phyloP scores from a whole-genome alignment of 805 yeast species.

The Barnettozyma siamensis region DNA sequence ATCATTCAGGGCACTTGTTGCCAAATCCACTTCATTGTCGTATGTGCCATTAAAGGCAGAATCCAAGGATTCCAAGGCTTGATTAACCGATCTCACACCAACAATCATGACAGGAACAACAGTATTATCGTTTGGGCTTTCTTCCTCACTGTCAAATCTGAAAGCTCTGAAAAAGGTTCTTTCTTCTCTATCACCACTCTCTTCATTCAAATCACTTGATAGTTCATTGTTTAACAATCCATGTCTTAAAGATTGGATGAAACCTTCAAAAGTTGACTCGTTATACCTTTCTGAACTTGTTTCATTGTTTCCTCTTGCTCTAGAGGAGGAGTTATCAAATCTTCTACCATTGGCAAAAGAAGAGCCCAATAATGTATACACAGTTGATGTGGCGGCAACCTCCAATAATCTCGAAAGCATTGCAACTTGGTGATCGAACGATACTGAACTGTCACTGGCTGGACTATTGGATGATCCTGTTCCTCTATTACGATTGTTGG shows the following conservation, averaged over 20 bases:
- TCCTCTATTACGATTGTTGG: background rate
- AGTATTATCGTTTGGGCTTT: background rate
- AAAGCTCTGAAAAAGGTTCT: constrained; percentile 39
- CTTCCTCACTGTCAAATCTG: constrained; percentile 30
- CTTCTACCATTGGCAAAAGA: constrained; percentile 23
- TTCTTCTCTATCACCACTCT: constrained; percentile 1
- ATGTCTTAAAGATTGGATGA: constrained; percentile 34
- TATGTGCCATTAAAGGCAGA: constrained; percentile 1
- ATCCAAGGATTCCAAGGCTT: constrained; percentile 10
- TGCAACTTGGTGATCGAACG: constrained; percentile 31
- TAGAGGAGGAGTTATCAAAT: constrained; percentile 24
- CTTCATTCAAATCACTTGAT: constrained; percentile 19
- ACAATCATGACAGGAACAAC: constrained; percentile 43
- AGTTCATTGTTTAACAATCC: constrained; percentile 37
- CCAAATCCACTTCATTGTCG: constrained; percentile 14
- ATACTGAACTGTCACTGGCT: background rate
- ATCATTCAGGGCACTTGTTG: constrained; percentile 5
- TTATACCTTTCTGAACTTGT: background rate
- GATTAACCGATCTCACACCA: constrained; percentile 39
- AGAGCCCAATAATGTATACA: constrained; percentile 32
- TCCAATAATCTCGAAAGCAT: constrained; percentile 39
- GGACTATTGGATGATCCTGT: background rate
- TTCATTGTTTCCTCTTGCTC: constrained; percentile 2
- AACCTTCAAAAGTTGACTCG: constrained; percentile 40
- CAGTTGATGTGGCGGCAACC: constrained; percentile 41